Percentiles rank a stretch among this genome's conserved stretches.
These are phyloP conservation scores for Microdochium trichocladiopsis DNA, from an alignment of 2,329 filamentous ascomycete genomes.

Conservation along the genomic window DNA sequence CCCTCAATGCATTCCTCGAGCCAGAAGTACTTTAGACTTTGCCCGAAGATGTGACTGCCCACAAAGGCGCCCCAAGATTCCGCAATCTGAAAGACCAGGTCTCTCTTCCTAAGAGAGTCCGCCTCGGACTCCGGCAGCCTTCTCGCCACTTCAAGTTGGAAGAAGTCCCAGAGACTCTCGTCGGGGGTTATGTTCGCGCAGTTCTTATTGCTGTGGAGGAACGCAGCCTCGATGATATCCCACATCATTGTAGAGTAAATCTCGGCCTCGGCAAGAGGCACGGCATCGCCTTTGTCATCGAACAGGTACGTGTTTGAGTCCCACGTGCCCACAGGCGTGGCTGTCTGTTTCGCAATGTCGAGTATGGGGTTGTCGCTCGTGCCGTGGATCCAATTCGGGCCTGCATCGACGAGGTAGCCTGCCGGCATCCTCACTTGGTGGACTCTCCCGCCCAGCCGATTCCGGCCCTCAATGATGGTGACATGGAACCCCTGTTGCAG, in stretches of 20 bases:
- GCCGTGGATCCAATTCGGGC: conserved; percentile 78
- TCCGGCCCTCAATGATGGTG: conserved; percentile 61
- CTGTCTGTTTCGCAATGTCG: conserved; percentile 56
- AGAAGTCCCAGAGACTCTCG: conserved; percentile 48
- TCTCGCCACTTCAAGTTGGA: conserved; percentile 32
- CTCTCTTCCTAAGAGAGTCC: conserved; percentile 30
- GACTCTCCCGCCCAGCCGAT: conserved; percentile 61
- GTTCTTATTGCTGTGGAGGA: conserved; percentile 55
- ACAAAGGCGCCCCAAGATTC: conserved; percentile 67
- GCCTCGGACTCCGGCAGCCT: conserved; percentile 38
- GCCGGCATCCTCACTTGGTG: conserved; percentile 41
- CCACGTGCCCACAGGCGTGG: conserved; percentile 39
- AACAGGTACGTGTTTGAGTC: conserved; percentile 49
- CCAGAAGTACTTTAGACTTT: conserved; percentile 73
- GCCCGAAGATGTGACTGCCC: conserved; percentile 53
- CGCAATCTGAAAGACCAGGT: conserved; percentile 42
- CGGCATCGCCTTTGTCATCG: conserved; percentile 44
- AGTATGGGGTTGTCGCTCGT: conserved; percentile 64
- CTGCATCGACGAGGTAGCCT: conserved; percentile 46
- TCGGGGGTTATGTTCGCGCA: conserved; percentile 36
- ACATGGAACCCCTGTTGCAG: conserved; percentile 58
- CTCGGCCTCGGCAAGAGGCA: conserved; percentile 39
- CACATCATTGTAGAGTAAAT: conserved; percentile 50
- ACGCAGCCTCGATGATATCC: conserved; percentile 61
- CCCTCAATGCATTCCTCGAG: conserved; percentile 72